Percentiles rank a stretch among this genome's conserved stretches.
Evolutionary conservation across 1,139 yeast genomes (phyloP).

Genomic region (Candida glucosophila): DNA sequence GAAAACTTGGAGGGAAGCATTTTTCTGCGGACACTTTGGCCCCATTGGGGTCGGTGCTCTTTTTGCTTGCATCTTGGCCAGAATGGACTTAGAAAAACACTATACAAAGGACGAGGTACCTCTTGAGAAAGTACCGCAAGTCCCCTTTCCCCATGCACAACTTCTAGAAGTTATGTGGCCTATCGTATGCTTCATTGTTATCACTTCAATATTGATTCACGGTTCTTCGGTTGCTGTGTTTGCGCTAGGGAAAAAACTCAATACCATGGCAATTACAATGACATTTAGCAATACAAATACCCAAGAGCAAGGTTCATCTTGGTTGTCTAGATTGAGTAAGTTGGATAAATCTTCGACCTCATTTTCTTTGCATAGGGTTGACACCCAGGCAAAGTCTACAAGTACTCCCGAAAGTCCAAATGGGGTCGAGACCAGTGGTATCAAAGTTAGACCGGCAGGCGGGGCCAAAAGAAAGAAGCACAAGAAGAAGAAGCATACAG

Average conservation of each 20-base stretch:
- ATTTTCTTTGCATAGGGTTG: slow-evolving; percentile 73
- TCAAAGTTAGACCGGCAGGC: slow-evolving; percentile 72
- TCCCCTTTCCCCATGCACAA: slow-evolving; percentile 53
- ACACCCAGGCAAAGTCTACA: slow-evolving; percentile 37
- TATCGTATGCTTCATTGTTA: slow-evolving; percentile 71
- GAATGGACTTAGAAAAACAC: slow-evolving; percentile 63
- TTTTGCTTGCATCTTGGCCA: slow-evolving; percentile 79
- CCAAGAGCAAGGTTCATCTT: slow-evolving; percentile 51
- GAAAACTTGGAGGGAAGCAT: slow-evolving; percentile 89
- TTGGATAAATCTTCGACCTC: slow-evolving; percentile 66
- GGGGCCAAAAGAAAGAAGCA: slow-evolving; percentile 51
- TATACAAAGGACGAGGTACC: slow-evolving; percentile 55
- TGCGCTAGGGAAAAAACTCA: slow-evolving; percentile 79
- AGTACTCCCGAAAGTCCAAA: slow-evolving; percentile 11
- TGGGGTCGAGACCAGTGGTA: slow-evolving; percentile 53
- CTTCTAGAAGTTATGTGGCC: slow-evolving; percentile 84
- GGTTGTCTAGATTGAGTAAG: slow-evolving; percentile 85
- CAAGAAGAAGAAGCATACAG: slow-evolving; percentile 27
- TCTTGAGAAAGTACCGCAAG: slow-evolving; percentile 42
- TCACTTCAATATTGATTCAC: slow-evolving; percentile 85
- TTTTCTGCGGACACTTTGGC: slow-evolving; percentile 95
- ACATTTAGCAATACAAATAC: slow-evolving; percentile 69
- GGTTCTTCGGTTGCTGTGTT: slow-evolving; percentile 96
- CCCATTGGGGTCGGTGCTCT: slow-evolving; percentile 98
- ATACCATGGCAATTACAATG: slow-evolving; percentile 89